Conservation (phyloP, 176 grass and related monocot species). For the Triticum dicoccoides region DNA sequence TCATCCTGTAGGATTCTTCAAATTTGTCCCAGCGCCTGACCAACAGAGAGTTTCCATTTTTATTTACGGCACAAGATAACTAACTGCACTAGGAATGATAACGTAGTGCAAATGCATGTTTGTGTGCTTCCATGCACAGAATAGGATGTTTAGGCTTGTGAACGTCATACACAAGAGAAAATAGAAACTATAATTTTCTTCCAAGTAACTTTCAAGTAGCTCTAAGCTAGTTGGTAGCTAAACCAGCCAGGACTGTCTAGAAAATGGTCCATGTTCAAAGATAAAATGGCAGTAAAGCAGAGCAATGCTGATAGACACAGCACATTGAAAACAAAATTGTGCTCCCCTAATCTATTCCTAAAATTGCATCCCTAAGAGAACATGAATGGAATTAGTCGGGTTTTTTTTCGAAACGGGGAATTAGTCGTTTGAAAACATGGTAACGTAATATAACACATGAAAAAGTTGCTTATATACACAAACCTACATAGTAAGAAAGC, state of each 20-base stretch:
- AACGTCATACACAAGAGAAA: not conserved
- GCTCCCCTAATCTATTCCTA: not conserved
- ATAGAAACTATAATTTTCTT: not conserved
- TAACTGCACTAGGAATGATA: not conserved
- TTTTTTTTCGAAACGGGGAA: not conserved
- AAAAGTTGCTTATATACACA: not conserved
- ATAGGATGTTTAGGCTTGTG: not conserved
- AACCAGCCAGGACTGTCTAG: not conserved
- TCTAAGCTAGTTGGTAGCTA: not conserved
- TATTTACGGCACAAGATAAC: not conserved
- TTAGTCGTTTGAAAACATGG: not conserved
- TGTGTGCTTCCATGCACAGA: not conserved
- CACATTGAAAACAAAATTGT: not conserved
- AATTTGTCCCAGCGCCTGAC: conserved; percentile 93
- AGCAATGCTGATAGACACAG: conserved; percentile 3
- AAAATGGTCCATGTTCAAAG: not conserved
- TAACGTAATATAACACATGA: not conserved
- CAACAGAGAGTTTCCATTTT: conserved; percentile 18
- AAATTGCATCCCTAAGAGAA: not conserved
- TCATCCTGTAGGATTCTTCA: conserved; percentile 79
- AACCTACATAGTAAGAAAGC: conserved; percentile 4
- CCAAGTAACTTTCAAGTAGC: too few species aligned
- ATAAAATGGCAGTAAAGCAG: conserved; percentile 11
- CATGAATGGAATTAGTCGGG: not conserved
- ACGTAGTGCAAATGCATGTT: not conserved